Evolutionary conservation across 495 filamentous ascomycete species (phyloP).

Genomic region (Letharia columbiana): DNA sequence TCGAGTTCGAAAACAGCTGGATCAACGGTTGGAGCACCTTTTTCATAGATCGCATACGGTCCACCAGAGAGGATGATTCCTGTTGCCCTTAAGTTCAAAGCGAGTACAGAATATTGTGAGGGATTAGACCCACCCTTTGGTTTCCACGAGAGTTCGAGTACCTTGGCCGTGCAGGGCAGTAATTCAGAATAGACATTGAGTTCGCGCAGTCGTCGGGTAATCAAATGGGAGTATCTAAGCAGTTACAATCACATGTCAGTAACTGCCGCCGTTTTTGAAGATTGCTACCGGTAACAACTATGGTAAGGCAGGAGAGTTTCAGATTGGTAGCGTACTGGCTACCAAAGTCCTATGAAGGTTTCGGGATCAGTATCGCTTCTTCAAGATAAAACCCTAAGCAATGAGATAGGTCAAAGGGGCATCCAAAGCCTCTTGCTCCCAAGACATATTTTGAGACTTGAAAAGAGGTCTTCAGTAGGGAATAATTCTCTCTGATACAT

Average conservation of each 20-base stretch:
- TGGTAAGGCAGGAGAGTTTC: too few species aligned
- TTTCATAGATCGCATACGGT: constrained; percentile 66
- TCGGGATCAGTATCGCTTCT: not conserved
- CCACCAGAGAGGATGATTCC: constrained; percentile 73
- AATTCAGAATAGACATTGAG: constrained; percentile 87
- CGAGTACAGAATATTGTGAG: too few species aligned
- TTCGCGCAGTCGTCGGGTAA: constrained; percentile 65
- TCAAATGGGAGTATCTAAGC: constrained; percentile 55
- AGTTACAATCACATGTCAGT: too few species aligned
- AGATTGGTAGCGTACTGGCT: not conserved
- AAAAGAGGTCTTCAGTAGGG: too few species aligned
- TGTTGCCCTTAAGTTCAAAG: constrained; percentile 36
- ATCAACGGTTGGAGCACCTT: constrained; percentile 66
- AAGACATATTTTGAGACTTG: too few species aligned
- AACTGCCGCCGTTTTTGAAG: too few species aligned
- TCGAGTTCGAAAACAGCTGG: constrained; percentile 70
- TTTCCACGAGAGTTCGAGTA: constrained; percentile 66
- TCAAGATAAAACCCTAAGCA: too few species aligned
- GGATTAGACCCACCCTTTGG: constrained; percentile 64
- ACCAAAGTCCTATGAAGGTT: not conserved
- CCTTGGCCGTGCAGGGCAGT: constrained; percentile 79
- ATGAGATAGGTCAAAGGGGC: too few species aligned
- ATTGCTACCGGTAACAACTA: too few species aligned
- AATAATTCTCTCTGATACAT: too few species aligned
- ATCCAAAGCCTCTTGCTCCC: too few species aligned